Evolutionary conservation across 441 rosid genomes (phyloP).

Genomic region (Hura crepitans): DNA sequence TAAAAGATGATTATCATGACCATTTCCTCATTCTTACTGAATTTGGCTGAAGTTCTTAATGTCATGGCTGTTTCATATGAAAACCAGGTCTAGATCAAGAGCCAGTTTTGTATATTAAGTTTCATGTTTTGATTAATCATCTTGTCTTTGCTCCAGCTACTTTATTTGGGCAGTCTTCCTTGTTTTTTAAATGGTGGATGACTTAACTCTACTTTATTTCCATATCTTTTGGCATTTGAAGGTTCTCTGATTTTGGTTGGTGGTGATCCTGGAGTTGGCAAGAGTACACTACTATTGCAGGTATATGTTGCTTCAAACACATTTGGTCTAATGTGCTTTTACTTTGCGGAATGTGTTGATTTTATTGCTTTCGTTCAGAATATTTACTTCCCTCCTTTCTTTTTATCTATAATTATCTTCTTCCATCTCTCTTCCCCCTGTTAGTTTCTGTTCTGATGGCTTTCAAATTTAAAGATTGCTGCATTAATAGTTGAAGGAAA

Average conservation of each 20-base stretch:
- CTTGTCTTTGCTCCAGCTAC: neutral
- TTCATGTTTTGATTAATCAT: neutral
- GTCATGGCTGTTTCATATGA: neutral
- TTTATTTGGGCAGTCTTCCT: neutral
- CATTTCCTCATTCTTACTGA: neutral
- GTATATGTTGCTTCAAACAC: slow-evolving; percentile 27
- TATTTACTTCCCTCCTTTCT: neutral
- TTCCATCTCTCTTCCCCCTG: neutral
- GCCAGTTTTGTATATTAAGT: no score
- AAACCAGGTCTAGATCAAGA: no score
- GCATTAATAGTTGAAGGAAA: slow-evolving; percentile 59
- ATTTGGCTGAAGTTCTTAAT: neutral
- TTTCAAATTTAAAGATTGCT: slow-evolving; percentile 57
- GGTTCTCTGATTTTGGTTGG: slow-evolving; percentile 86
- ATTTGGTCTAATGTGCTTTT: slow-evolving; percentile 2
- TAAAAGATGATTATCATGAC: neutral
- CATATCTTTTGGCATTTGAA: slow-evolving; percentile 9
- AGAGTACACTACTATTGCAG: slow-evolving; percentile 89
- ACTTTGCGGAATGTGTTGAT: neutral
- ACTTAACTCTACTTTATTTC: neutral
- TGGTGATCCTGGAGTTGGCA: slow-evolving; percentile 97
- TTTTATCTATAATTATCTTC: neutral
- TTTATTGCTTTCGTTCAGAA: slow-evolving; percentile 5
- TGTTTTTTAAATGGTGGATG: neutral
- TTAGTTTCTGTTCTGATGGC: slow-evolving; percentile 26